Conservation (phyloP, 495 filamentous ascomycete species). For the Polyplosphaeria fusca region DNA sequence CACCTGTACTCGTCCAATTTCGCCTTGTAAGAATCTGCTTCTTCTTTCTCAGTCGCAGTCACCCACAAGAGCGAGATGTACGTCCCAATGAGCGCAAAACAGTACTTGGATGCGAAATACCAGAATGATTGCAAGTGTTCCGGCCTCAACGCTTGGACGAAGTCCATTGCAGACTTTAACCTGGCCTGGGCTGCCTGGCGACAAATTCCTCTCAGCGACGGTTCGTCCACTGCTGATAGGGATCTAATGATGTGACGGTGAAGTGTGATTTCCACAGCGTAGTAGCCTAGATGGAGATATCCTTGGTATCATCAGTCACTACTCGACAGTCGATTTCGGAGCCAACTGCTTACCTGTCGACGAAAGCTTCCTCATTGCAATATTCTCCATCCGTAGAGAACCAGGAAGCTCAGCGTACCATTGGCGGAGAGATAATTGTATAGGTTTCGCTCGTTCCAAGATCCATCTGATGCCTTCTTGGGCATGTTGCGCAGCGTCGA, state of each 20-base stretch:
- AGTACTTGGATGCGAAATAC: conserved; percentile 37
- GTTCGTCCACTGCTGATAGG: conserved; percentile 47
- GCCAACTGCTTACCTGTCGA: conserved; percentile 30
- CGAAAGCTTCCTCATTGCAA: conserved; percentile 25
- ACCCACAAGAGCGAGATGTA: conserved; percentile 32
- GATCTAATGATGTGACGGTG: conserved; percentile 59
- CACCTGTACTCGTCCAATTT: conserved; percentile 34
- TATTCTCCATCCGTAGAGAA: conserved; percentile 53
- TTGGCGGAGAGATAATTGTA: conserved; percentile 57
- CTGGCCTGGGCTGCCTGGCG: conserved; percentile 50
- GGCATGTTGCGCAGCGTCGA: conserved; percentile 50
- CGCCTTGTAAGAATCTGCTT: conserved; percentile 29
- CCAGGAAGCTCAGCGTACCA: conserved; percentile 56
- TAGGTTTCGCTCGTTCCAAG: conserved; percentile 59
- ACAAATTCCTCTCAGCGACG: conserved; percentile 39
- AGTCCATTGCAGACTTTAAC: conserved; percentile 72
- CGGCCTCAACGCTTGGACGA: conserved; percentile 69
- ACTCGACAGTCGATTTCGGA: too few species aligned
- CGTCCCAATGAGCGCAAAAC: conserved; percentile 33
- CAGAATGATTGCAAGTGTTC: conserved; percentile 72
- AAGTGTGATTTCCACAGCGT: conserved; percentile 60
- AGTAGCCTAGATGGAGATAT: conserved; percentile 59
- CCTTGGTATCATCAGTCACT: conserved; percentile 37
- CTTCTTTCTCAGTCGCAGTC: conserved; percentile 27
- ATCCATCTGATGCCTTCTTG: conserved; percentile 53